Evolutionary conservation across 208 protist genomes (phyloP), one percentile per base, ranked within the genome.

Genomic region (Trypanosomatidae sp.): DNA sequence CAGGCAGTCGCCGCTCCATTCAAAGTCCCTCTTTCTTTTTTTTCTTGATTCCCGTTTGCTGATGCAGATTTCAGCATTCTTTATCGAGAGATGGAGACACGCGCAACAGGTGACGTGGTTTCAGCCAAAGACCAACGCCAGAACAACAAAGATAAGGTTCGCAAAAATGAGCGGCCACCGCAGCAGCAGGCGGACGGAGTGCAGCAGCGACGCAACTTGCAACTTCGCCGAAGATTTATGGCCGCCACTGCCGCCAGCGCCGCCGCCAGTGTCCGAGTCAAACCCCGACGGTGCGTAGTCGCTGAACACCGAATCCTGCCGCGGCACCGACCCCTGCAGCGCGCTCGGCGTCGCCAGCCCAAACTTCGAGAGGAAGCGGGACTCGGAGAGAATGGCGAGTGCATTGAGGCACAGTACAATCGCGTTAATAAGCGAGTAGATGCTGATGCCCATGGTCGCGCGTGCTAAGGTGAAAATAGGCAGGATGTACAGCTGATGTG

Each of bases 331-430:
- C 8, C 60, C 68, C 8, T 80, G 62, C 25, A 73, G 71, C 36
- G 71, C 76, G 3, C 62, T 53, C 9, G 80, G 55, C 4, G 86
- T 84, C 0, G 83, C 84, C 3, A 97, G 74, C 3, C 92, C 92
- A 39, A 93, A 89, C 53, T 89, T 91, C 9, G 81, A 69, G 17
- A 97, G 85, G 15, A 97, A 87, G 0, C 92, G 84, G 19, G 81
- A 87, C 74, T 97, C 90, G 1, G 92, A 97, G 8, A 97, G 77
- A 50, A 97, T 95, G 56, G 90, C 90, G 6, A 97, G 81, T 9
- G 87, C 88, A 59, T 97, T 97, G 28, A 94, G 71, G 56, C 77
- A 82, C 65, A 97, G 70, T 62, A 89, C 73, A 3, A 86, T 55
- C 15, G 89, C 85, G 28, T 81, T 74, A 36, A 86, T 47, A 28